Base-by-base conservation (phyloP, 257 asterid genomes). In the Anisodus acutangulus region DNA sequence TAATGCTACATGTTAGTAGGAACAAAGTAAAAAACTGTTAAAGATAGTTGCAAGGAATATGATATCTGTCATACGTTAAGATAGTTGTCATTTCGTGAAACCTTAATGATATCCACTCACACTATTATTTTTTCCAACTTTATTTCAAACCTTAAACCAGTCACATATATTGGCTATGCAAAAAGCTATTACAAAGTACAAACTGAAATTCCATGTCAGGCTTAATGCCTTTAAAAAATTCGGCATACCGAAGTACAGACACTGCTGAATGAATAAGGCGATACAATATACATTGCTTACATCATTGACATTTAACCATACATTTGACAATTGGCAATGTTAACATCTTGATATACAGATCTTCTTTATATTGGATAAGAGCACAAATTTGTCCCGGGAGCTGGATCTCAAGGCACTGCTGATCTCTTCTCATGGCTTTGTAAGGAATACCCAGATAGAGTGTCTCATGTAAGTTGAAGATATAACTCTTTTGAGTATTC, bases 251-350 rank as follows among this genome's bases (percentile, higher is more conserved):
- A 22, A 71, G 17, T 45, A n/a, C 58, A 43, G 79, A 70, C 26
- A 69, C 31, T 69, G 49, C 11, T 41, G 54, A 41, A 41, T 69
- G 54, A 69, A 69, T 69, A 74, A 13, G n/a, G 81, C 6, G 43
- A 26, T 26, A 78, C 81, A 53, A 51, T 53, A 78, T 55, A 51
- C 64, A 78, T 53, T 78, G 81, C 81, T 51, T 78, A 71, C 63
- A 78, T 11, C 63, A 76, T 51, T 9, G 63, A 53, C 64, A 78
- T 78, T 13, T 74, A 74, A 74, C 1, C 81, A 49, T 22, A 49
- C 62, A 78, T 2, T 53, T 53, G 11, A 78, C 8, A 31, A 51
- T 51, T 16, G 81, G 81, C 81, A 76, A 53, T 1, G 49, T 35
- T 53, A 78, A 12, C 47, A 51, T 53, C 64, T 78, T 13, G 81